Base-by-base conservation (phyloP, 1,284 basidiomycete species). In the Moesziomyces sp. region DNA sequence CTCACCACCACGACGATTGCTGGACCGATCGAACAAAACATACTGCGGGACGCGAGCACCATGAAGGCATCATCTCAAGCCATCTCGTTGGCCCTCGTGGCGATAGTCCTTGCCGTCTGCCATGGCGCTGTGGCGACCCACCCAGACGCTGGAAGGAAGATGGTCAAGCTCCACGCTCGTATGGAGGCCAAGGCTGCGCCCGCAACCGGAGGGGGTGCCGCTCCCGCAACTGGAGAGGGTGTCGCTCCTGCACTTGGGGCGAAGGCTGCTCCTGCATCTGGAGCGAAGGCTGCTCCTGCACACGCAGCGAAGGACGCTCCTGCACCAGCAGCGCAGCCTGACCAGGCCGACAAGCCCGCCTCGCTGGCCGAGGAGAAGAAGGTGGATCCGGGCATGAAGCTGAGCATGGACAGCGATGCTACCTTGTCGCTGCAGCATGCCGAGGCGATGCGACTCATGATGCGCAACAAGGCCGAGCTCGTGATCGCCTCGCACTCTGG, bases 371-470 rank as follows among this genome's bases (percentile, higher is more conserved):
- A 34, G 18, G 34, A 35, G 44, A 19, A 46, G 38, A 6, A 19
- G 9, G 23, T 38, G 14, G 65, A 68, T 30, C 59, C 65, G 0
- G 43, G 40, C 4, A 45, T 68, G 18, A 42, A 46, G 23, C 47
- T 68, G 3, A 58, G 55, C 16, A 35, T 38, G 5, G 65, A 68
- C 34, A 54, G 54, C 0, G 65, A 68, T 26, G 65, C 52, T 0
- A 56, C 62, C 14, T 7, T 38, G 3, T 47, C 58, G 4, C 49
- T 61, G 9, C 21, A 53, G 16, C 42, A 46, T 18, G 54, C 53
- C 6, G 65, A 68, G 34, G 21, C 51, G 11, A 68, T 68, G 65
- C 51, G 65, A 7, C 59, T 62, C 5, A 35, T 58, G 24, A 68
- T 68, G 65, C 65, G 52, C 4, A 6, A 44, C 42, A 58, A 68